Base-by-base conservation (phyloP, 768 basidiomycete genomes). In the Suillus spraguei region DNA sequence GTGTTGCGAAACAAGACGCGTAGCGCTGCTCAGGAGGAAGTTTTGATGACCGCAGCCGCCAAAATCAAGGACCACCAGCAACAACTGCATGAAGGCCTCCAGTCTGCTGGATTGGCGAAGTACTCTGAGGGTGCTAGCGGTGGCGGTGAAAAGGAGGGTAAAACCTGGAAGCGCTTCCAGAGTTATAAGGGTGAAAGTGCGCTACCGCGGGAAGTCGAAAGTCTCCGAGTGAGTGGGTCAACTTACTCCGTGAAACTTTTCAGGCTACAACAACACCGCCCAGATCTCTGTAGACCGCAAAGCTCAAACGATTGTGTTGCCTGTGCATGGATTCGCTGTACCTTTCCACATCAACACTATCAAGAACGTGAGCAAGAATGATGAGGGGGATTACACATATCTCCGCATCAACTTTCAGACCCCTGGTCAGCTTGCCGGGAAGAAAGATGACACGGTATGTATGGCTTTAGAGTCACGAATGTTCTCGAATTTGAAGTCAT, bases 261-360 rank as follows among this genome's bases (percentile, higher is more conserved):
- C 9, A 41, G 17, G 17, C 56, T 58, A 20, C 39, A 10, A 14
- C 24, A 32, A 28, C 28, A 58, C 10, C 17, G 11, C 60, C 8
- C 68, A 99, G 95, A 92, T 99, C 61, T 86, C 83, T 65, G 92
- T 99, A 33, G 97, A 99, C 73, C 88, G 92, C 68, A 94, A 95
- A 73, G 86, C 91, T 17, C 88, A 92, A 65, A 94, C 95, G 0
- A 89, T 99, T 59, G 85, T 99, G 53, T 77, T 99, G 4, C 97
- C 97, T 17, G 89, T 99, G 66, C 87, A 98, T 70, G 97, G 97
- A 4, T 98, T 91, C 69, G 94, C 95, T 0, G 95, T 97, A 0
- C 95, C 97, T 0, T 98, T 97, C 82, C 97, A 99, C 73, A 96
- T 99, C 78, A 97, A 97, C 72, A 95, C 95, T 2, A 94, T 99